A percentile compares a stretch with the other conserved stretches of the same genome.
Conservation (phyloP, 441 rosid species). For the Syzygium syzygioides region DNA sequence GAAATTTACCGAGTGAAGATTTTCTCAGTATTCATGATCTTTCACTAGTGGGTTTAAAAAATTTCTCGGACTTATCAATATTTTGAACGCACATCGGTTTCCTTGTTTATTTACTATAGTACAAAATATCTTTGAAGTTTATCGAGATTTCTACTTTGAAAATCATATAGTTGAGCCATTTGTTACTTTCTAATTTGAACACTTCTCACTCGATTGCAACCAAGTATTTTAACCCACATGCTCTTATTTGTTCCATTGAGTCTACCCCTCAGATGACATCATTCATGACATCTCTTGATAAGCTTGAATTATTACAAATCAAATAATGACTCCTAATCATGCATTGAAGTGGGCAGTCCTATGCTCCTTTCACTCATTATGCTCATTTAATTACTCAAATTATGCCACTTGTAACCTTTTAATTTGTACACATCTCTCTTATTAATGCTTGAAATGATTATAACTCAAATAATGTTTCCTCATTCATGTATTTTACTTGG, state of each 20-base stretch:
- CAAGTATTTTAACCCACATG: not conserved
- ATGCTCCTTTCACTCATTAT: not conserved
- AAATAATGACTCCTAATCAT: not conserved
- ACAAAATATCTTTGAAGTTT: not conserved
- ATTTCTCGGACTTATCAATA: no score
- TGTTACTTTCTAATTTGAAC: not conserved
- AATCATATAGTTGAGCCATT: not conserved
- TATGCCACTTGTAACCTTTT: not conserved
- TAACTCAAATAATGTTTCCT: no score
- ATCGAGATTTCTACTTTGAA: not conserved
- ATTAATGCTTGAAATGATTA: no score
- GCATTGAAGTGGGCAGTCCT: not conserved
- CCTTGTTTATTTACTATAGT: not conserved
- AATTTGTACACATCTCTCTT: no score
- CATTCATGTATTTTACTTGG: no score
- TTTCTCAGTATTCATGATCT: not conserved
- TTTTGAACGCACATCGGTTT: not conserved
- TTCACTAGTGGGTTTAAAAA: not conserved
- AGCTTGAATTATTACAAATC: not conserved
- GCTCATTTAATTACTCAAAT: not conserved
- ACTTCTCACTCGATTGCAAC: not conserved
- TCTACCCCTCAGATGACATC: not conserved
- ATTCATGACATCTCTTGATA: not conserved
- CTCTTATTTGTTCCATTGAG: not conserved
- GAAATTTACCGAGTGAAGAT: not conserved